A percentile compares a stretch with the other conserved stretches of the same genome.
Conservation (phyloP, 1,284 basidiomycete genomes). For the Microbotryomycetes sp. region DNA sequence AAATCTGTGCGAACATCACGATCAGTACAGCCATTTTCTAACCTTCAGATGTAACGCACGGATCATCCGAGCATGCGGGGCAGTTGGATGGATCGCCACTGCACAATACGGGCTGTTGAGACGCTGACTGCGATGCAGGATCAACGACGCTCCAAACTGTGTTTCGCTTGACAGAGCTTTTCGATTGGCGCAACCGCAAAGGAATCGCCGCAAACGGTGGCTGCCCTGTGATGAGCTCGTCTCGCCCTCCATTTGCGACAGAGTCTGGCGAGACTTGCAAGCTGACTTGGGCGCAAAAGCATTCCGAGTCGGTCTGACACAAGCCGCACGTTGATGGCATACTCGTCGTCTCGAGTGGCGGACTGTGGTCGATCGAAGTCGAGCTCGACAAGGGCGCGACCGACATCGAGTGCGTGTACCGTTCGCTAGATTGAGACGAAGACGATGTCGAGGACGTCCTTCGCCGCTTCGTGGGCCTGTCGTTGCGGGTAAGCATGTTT, state of each 20-base stretch:
- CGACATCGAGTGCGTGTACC: not conserved
- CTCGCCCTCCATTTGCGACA: not conserved
- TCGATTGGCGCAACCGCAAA: constrained; percentile 1
- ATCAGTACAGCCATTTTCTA: not conserved
- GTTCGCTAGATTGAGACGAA: not conserved
- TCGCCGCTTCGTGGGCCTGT: constrained; percentile 33
- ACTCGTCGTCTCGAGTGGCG: not conserved
- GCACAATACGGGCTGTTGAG: constrained; percentile 20
- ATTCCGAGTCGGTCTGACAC: constrained; percentile 16
- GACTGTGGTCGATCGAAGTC: constrained; percentile 4
- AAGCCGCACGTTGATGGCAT: constrained; percentile 17
- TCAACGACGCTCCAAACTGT: too few relatives aligned
- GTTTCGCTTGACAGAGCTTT: not conserved
- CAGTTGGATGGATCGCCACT: constrained; percentile 34
- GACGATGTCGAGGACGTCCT: constrained; percentile 28
- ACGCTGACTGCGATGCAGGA: not conserved
- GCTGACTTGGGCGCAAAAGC: constrained; percentile 29
- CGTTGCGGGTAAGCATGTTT: not conserved
- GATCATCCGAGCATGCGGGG: constrained; percentile 34
- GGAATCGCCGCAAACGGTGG: constrained; percentile 12
- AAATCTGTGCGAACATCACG: constrained; percentile 9
- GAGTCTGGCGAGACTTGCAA: constrained; percentile 10
- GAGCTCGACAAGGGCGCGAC: constrained; percentile 1
- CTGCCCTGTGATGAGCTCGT: constrained; percentile 3
- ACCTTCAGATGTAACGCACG: constrained; percentile 14